A percentile compares a stretch with the other conserved stretches of the same genome.
Conservation (phyloP, 1,139 yeast genomes). For the Yamadazyma friedrichii region DNA sequence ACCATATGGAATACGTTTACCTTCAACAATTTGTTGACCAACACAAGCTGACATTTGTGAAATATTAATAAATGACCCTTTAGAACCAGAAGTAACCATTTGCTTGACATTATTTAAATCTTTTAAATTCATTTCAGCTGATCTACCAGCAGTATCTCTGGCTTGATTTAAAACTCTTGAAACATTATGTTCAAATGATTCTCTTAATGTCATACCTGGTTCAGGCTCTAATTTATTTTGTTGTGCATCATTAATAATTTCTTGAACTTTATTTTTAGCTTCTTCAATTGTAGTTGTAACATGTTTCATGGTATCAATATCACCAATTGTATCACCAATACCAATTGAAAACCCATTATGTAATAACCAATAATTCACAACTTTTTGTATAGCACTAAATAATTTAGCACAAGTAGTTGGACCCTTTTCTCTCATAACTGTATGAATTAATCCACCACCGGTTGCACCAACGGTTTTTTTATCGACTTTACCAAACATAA, state of each 20-base stretch:
- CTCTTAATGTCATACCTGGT: conserved; percentile 99
- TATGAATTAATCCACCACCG: conserved; percentile 96
- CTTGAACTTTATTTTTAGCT: conserved; percentile 92
- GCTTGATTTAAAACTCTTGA: conserved; percentile 95
- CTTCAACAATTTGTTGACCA: conserved; percentile 99
- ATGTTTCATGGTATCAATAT: conserved; percentile 90
- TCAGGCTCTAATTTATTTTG: conserved; percentile 85
- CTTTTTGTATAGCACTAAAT: conserved; percentile 91
- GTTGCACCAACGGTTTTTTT: conserved; percentile 98
- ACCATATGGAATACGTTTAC: conserved; percentile 98
- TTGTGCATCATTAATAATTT: conserved; percentile 89
- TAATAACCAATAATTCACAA: conserved; percentile 92
- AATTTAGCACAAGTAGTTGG: conserved; percentile 86
- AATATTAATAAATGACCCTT: conserved; percentile 97
- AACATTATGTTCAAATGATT: conserved; percentile 96
- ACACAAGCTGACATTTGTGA: conserved; percentile 99
- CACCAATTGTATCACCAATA: conserved; percentile 99
- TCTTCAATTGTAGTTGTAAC: conserved; percentile 90
- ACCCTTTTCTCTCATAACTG: conserved; percentile 97
- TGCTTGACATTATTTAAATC: conserved; percentile 95
- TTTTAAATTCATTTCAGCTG: conserved; percentile 94
- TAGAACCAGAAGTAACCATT: conserved; percentile 99
- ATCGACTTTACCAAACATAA: conserved; percentile 96
- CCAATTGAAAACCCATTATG: conserved; percentile 98
- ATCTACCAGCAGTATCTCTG: conserved; percentile 98